A percentile compares a stretch with the other conserved stretches of the same genome.
Conservation (phyloP, 331 rosid species). For the Malus hybrid region DNA sequence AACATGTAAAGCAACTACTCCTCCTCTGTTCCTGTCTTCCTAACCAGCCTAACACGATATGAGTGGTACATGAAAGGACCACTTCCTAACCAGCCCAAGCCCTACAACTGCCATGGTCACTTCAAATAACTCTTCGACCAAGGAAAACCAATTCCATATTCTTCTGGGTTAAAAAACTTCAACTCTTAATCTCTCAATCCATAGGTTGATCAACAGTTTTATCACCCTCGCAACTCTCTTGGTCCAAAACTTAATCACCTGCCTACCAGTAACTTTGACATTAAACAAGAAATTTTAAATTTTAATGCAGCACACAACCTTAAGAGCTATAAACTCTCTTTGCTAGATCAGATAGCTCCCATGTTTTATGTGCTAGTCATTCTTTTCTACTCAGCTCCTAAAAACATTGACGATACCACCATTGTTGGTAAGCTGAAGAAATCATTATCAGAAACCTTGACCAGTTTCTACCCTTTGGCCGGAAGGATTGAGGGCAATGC, state of each 20-base stretch:
- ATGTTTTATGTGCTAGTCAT: background rate
- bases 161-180: background rate
- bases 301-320: background rate
- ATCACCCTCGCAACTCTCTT: background rate
- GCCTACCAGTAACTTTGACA: background rate
- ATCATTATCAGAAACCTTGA: slow-evolving; percentile 5
- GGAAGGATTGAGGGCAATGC: slow-evolving; percentile 7
- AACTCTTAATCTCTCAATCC: background rate
- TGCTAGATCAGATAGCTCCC: slow-evolving; percentile 17
- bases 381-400: slow-evolving; percentile 5
- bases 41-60: no score
- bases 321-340: slow-evolving; percentile 7
- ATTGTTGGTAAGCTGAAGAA: background rate
- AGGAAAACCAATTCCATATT: background rate
- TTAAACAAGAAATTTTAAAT: background rate
- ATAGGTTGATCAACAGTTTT: background rate
- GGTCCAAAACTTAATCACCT: background rate
- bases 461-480: slow-evolving; percentile 11
- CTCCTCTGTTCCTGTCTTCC: no score
- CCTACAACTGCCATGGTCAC: background rate
- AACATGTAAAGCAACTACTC: no score
- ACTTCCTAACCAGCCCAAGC: background rate
- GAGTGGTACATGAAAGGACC: background rate
- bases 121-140: background rate
- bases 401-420: background rate